Evolutionary conservation across 2,329 filamentous ascomycete species (phyloP), one percentile per base, ranked within the genome.

Genomic region (Fusarium buharicum): DNA sequence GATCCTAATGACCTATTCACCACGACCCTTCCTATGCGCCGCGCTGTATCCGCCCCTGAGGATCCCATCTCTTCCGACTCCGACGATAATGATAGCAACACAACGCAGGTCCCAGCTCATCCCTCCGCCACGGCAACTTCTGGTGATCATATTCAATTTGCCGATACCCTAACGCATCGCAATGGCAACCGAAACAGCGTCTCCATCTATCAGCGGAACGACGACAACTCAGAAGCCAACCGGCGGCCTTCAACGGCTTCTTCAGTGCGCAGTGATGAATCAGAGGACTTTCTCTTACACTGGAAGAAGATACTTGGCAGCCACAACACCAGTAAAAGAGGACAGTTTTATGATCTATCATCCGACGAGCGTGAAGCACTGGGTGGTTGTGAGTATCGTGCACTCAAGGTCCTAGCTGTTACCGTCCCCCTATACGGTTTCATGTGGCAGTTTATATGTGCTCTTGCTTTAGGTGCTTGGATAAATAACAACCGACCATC

Each of bases 381-480:
- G 0, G 87, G 87, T 22, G 86, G 87, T 1, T 84, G 82, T 52
- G 87, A 90, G 71, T 89, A 90, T 68, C 81, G 84, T 37, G 86
- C 87, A 14, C 78, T 90, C 17, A 80, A 80, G 43, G 73, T 90
- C 6, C 77, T 90, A 1, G 79, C 84, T 3, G 78, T 84, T 64
- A 70, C 87, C 17, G 86, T 90, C 6, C 86, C 86, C 1, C 59
- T 84, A 6, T 90, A 90, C 69, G 87, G 83, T 22, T 70, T 81
- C 22, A 69, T 82, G 5, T 89, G 84, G 80, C 87, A 90, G 68
- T 52, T 88, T 3, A 71, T 89, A 4, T 84, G 84, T 2, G 81
- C 78, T 59, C 66, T 90, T n/a, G 82, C 82, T 2, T 76, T 90
- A 10, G 87, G 84, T 10, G 85, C 84, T 14, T 90, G 85, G 79